phyloP scores from a whole-genome alignment of 495 filamentous ascomycete species.

The Trypethelium eluteriae region DNA sequence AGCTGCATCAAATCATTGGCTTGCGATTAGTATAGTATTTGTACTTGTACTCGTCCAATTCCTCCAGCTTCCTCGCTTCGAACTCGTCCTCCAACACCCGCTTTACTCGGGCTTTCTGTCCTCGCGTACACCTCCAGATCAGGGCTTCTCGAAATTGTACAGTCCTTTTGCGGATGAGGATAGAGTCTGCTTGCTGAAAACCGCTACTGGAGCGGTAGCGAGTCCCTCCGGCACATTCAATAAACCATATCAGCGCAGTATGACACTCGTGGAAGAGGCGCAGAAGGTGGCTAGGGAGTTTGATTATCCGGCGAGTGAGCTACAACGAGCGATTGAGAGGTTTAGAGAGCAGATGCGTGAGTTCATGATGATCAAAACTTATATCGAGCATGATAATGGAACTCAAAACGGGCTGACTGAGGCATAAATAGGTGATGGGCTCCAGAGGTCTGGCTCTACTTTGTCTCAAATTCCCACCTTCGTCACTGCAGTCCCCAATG shows the following conservation, averaged over 20 bases:
- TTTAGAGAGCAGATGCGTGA: slow-evolving; percentile 77
- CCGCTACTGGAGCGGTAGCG: not conserved
- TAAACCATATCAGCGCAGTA: slow-evolving; percentile 29
- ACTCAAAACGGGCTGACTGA: not conserved
- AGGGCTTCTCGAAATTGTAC: slow-evolving; percentile 9
- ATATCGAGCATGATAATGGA: not conserved
- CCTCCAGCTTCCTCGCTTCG: not conserved
- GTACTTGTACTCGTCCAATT: slow-evolving; percentile 8
- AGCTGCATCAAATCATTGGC: slow-evolving; percentile 4
- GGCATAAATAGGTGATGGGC: slow-evolving; percentile 57
- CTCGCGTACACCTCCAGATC: not conserved
- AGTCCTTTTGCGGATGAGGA: slow-evolving; percentile 9
- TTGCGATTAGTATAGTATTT: slow-evolving; percentile 2
- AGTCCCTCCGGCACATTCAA: slow-evolving; percentile 16
- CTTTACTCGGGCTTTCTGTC: slow-evolving; percentile 1
- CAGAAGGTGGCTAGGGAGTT: slow-evolving; percentile 76
- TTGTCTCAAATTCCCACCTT: slow-evolving; percentile 96
- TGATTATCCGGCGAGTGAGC: slow-evolving; percentile 70
- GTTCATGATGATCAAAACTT: slow-evolving; percentile 25
- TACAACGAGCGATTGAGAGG: slow-evolving; percentile 70
- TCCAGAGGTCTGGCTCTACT: slow-evolving; percentile 66
- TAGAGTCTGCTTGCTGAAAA: not conserved
- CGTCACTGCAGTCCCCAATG: slow-evolving; percentile 91
- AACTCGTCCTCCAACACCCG: not conserved
- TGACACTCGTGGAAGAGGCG: slow-evolving; percentile 63